Evolutionary conservation across 2,329 filamentous ascomycete genomes (phyloP), one percentile per base, ranked within the genome.

Genomic region (Juglanconis sp.): DNA sequence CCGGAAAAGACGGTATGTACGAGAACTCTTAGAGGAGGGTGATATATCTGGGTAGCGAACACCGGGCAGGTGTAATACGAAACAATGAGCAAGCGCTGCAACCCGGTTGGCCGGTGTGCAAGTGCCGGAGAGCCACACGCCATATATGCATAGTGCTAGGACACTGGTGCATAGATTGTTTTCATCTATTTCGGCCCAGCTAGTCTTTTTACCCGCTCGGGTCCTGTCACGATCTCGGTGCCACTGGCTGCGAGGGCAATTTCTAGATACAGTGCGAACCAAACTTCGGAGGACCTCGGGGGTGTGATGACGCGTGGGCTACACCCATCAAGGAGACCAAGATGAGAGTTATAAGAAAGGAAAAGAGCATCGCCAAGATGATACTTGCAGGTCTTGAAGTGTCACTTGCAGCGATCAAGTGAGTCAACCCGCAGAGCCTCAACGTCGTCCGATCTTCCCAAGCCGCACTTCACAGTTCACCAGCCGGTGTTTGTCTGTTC

Each of bases 381-480:
- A 4, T 1, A 42, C 4, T n/a, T 7, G 3, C 24, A 15, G 38
- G 24, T 34, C 17, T 53, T 24, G 35, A 24, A 8, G 34, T 31
- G 17, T n/a, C 36, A 11, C 46, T 56, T 24, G 34, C 24, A 42
- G 49, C 17, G 54, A 54, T 59, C 54, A 59, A 59, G 57, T 7
- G 32, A 53, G 44, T 59, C 54, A 32, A 50, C 15, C 40, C 32
- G 38, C 30, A 56, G 53, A 56, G 58, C 47, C 58, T 52, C 58
- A 60, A 52, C 15, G n/a, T 46, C 34, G 7, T 46, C 44, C 8
- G 32, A 31, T 17, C 9, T 55, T 24, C 42, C 4, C 24, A 15
- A 32, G 31, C 6, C 31, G 11, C 7, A 7, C 3, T 8, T 53
- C 36, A 53, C 11, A 5, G 11, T 24, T 53, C 24, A 42, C n/a